A percentile compares a stretch with the other conserved stretches of the same genome.
Evolutionary conservation across 1,284 basidiomycete genomes (phyloP).

Genomic region (Ganoderma boninense): DNA sequence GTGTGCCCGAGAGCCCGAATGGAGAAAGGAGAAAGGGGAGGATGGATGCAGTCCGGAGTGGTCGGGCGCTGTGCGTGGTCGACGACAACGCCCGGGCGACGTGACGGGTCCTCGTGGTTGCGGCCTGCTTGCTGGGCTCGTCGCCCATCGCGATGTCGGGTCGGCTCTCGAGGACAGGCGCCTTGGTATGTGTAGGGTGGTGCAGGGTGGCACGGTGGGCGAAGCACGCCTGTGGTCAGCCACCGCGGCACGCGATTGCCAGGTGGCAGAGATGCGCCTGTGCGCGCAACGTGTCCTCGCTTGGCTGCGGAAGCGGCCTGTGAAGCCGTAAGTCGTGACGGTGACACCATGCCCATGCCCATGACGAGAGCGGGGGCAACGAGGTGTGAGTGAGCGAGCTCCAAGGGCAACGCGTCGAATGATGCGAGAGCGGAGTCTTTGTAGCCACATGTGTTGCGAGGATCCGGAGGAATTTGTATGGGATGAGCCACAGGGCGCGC

Average conservation of each 20-base stretch:
- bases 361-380: not conserved
- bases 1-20: not conserved
- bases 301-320: not conserved
- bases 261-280: constrained; percentile 13
- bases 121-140: not conserved
- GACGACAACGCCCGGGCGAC: not conserved
- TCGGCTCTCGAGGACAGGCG: not conserved
- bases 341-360: not conserved
- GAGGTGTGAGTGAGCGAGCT: not conserved
- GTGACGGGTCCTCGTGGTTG: constrained; percentile 11
- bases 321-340: not conserved
- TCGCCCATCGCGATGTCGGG: constrained; percentile 3
- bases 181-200: not conserved
- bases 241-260: not conserved
- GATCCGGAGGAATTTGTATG: constrained; percentile 4
- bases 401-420: not conserved
- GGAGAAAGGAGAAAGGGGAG: not conserved
- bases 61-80: not conserved
- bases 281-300: constrained; percentile 10
- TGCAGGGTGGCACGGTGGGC: not conserved
- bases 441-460: not conserved
- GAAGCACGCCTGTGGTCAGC: not conserved
- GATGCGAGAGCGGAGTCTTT: not conserved
- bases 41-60: not conserved
- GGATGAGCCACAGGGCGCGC: constrained; percentile 3